These are phyloP conservation scores for Populus hybrid DNA, from an alignment of 441 rosid species.

Conservation along the genomic window DNA sequence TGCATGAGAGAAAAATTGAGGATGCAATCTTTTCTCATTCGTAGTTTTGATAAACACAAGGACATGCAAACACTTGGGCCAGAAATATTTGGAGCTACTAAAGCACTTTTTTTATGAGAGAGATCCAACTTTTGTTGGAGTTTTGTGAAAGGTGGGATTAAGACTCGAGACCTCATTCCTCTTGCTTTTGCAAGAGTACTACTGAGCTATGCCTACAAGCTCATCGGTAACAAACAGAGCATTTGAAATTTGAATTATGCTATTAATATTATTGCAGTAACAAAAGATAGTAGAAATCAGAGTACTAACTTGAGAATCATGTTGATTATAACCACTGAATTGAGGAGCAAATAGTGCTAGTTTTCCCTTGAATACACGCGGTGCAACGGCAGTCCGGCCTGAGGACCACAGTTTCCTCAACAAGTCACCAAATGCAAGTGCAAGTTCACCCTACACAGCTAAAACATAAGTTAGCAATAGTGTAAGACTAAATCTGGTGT, in stretches of 20 bases:
- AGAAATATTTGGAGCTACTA: not conserved
- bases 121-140: not conserved
- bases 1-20: not conserved
- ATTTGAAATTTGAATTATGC: not conserved
- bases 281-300: not conserved
- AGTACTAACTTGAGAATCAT: conserved; percentile 71
- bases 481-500: not conserved
- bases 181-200: not conserved
- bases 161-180: not conserved
- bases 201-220: not conserved
- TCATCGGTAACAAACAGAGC: not conserved
- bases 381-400: conserved; percentile 52
- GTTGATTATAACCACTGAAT: conserved; percentile 77
- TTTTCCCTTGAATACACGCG: conserved; percentile 63
- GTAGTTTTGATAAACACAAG: not conserved
- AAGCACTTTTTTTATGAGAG: not conserved
- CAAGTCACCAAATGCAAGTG: conserved; percentile 69
- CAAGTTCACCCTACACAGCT: conserved; percentile 71
- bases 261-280: not conserved
- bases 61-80: not conserved
- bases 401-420: conserved; percentile 76
- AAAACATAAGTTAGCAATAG: conserved; percentile 31
- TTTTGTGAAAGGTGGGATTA: not conserved
- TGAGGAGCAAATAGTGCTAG: conserved; percentile 70
- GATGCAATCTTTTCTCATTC: not conserved